These are phyloP conservation scores for Pythium apleroticum DNA, from an alignment of 352 stramenopile genomes.

Conservation along the genomic window DNA sequence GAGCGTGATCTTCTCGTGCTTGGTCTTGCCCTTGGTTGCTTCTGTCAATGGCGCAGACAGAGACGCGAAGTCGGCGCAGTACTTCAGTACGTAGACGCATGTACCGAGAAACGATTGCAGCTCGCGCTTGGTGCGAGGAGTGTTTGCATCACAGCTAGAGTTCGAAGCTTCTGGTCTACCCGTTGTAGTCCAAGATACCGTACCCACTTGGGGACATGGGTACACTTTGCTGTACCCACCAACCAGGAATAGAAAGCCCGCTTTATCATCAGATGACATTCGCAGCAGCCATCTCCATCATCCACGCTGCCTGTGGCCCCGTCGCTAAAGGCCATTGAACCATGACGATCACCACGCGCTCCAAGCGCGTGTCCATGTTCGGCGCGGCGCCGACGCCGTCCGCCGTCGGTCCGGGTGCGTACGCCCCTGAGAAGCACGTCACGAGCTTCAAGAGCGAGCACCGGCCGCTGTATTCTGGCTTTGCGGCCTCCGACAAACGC, in stretches of 20 bases:
- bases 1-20: no score
- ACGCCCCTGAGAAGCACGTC: conserved; percentile 46
- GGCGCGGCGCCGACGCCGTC: conserved; percentile 44
- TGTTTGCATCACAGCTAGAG: no score
- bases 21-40: no score
- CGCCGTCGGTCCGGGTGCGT: conserved; percentile 63
- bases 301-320: background rate
- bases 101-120: no score
- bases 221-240: background rate
- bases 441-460: conserved; percentile 47
- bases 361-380: conserved; percentile 70
- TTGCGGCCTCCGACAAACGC: conserved; percentile 67
- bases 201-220: background rate
- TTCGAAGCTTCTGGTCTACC: no score
- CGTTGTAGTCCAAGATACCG: no score
- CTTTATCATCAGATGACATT: background rate
- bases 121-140: no score
- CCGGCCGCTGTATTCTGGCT: conserved; percentile 60
- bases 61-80: no score
- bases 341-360: conserved; percentile 82
- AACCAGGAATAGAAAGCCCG: background rate
- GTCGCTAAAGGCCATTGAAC: conserved; percentile 4
- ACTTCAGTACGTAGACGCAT: no score
- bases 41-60: no score
- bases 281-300: no score